Base-by-base conservation (phyloP, 2,329 filamentous ascomycete species). In the Elsinoe ampelina region DNA sequence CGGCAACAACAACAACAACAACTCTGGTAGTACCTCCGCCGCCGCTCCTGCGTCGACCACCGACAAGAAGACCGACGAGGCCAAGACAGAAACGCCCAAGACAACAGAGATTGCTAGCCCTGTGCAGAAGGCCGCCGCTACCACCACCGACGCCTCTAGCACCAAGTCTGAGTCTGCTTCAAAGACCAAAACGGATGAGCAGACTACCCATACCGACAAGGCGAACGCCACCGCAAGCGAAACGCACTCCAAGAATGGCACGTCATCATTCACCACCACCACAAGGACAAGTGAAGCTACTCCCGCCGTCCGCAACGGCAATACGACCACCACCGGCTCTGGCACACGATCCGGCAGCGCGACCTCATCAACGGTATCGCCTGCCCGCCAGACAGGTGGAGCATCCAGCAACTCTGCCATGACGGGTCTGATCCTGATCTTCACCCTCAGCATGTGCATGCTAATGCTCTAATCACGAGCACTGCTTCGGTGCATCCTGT, bases 361-460 rank as follows among this genome's bases (percentile, higher is more conserved):
- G 10, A 36, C 39, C 7, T 35, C 54, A 15, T 41, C 54, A 32
- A 47, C 54, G 4, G 15, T 36, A 22, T 56, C 54, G 26, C 39
- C 54, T 26, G 54, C 41, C 15, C 39, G 41, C 20, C 41, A 47
- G 54, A 56, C 54, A 3, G 38, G 38, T 22, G 54, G 5, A 19
- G 42, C 54, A 20, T 56, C 54, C 8, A 45, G 26, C 39, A 35
- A 19, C 13, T 20, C 54, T 32, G 41, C 54, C 32, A 30, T 45
- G 17, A 6, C 54, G 15, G 32, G 39, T 36, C n/a, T 48, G 17
- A 22, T 56, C 39, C 32, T 56, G 19, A 17, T 56, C 54, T 45
- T 56, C 17, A 47, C 54, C 22, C 22, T 56, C 13, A 47, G 39
- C 41, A 42, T 56, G 41, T 56, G 54, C 20, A n/a, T 56, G 38